A percentile compares a stretch with the other conserved stretches of the same genome.
Evolutionary conservation across 768 basidiomycete species (phyloP).

Genomic region (Naganishia kalamii): DNA sequence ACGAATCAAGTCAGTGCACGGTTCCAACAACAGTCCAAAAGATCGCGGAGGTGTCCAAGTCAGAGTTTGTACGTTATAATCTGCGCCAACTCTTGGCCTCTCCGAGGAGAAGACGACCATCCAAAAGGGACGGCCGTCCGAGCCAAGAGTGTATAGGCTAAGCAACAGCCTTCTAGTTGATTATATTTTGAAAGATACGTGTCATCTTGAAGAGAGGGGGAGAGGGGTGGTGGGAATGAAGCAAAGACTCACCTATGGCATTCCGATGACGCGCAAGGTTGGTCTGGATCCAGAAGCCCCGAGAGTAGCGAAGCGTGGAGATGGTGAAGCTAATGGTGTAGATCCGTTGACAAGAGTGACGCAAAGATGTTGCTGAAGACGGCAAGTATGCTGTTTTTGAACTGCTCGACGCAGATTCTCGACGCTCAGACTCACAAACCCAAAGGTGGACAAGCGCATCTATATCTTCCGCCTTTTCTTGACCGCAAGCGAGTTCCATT

Average conservation of each 20-base stretch:
- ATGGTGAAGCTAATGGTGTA: too few relatives aligned
- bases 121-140: background rate
- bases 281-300: too few relatives aligned
- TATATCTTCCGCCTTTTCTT: too few relatives aligned
- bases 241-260: background rate
- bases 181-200: conserved; percentile 18
- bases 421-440: too few relatives aligned
- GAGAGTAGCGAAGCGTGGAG: too few relatives aligned
- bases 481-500: too few relatives aligned
- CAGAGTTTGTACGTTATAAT: background rate
- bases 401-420: too few relatives aligned
- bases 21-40: background rate
- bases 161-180: conserved; percentile 29
- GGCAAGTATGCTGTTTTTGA: too few relatives aligned
- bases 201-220: conserved; percentile 16
- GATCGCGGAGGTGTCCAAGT: background rate
- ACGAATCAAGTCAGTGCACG: background rate
- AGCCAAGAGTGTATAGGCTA: conserved; percentile 9
- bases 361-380: too few relatives aligned
- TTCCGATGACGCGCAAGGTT: background rate
- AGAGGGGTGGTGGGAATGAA: background rate
- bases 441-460: too few relatives aligned
- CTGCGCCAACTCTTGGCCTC: background rate
- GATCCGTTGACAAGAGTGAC: too few relatives aligned
- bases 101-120: background rate